Evolutionary conservation across 2,329 filamentous ascomycete species (phyloP).

Genomic region (Nigrospora oryzae): DNA sequence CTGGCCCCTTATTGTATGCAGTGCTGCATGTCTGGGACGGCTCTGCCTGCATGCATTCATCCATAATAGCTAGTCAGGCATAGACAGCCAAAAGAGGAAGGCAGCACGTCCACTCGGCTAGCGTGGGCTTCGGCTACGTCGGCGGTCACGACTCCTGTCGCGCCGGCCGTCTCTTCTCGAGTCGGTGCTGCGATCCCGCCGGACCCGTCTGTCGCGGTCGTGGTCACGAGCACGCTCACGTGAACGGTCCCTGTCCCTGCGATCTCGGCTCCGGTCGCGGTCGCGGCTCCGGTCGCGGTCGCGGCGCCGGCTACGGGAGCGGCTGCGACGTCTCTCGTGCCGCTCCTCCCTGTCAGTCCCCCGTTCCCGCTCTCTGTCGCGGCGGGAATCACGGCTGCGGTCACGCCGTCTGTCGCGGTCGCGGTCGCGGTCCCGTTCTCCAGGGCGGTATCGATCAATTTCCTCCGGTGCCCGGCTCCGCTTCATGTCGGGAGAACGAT

Average conservation of each 20-base stretch:
- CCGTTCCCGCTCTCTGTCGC: slow-evolving; percentile 11
- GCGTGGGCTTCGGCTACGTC: slow-evolving; percentile 16
- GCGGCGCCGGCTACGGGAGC: slow-evolving; percentile 22
- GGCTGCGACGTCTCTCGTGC: slow-evolving; percentile 10
- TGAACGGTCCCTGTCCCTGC: slow-evolving; percentile 12
- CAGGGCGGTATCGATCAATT: slow-evolving; percentile 23
- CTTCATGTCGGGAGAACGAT: slow-evolving; percentile 34
- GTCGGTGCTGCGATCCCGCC: slow-evolving; percentile 11
- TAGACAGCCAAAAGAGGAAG: too few relatives aligned
- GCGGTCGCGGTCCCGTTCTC: slow-evolving; percentile 6
- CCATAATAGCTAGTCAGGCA: too few relatives aligned
- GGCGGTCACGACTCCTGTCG: slow-evolving; percentile 9
- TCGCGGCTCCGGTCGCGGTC: slow-evolving; percentile 21
- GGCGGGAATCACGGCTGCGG: slow-evolving; percentile 8
- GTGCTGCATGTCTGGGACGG: too few relatives aligned
- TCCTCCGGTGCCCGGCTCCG: slow-evolving; percentile 26
- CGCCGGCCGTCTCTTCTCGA: slow-evolving; percentile 10
- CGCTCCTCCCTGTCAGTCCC: slow-evolving; percentile 20
- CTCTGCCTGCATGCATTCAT: too few relatives aligned
- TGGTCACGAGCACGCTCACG: slow-evolving; percentile 14
- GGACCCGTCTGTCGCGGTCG: slow-evolving; percentile 21
- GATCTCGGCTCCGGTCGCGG: slow-evolving; percentile 21
- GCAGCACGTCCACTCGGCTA: slow-evolving; percentile 5
- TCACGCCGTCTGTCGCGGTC: slow-evolving; percentile 7
- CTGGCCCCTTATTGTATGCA: too few relatives aligned